These are phyloP conservation scores for Phytophthora sp. DNA, from an alignment of 352 stramenopile genomes.

Conservation along the genomic window DNA sequence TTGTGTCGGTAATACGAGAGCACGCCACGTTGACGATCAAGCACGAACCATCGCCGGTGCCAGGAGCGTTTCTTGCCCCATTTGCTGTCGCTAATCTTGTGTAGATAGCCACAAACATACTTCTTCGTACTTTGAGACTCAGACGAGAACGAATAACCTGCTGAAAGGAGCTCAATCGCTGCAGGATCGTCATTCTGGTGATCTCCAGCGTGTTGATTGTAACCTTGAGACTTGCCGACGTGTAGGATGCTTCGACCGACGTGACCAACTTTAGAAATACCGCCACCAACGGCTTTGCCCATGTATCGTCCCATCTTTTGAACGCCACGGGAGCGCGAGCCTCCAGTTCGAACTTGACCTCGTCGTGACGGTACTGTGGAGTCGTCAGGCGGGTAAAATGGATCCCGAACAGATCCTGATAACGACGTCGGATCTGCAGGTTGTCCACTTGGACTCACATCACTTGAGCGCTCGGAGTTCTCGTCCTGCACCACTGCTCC, in stretches of 20 bases:
- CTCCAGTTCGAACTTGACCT: slow-evolving; percentile 27
- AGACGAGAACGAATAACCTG: slow-evolving; percentile 73
- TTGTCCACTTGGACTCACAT: slow-evolving; percentile 21
- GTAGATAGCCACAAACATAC: slow-evolving; percentile 83
- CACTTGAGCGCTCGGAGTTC: slow-evolving; percentile 5
- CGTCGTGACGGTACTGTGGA: slow-evolving; percentile 16
- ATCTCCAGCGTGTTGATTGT: slow-evolving; percentile 21
- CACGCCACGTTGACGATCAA: slow-evolving; percentile 73
- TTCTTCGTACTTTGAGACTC: slow-evolving; percentile 82
- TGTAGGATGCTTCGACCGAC: slow-evolving; percentile 82
- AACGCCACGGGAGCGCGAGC: slow-evolving; percentile 51
- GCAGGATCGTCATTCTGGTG: slow-evolving; percentile 37
- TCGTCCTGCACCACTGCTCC: slow-evolving; percentile 33
- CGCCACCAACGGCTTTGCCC: slow-evolving; percentile 75
- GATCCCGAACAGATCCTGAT: slow-evolving; percentile 24
- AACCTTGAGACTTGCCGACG: slow-evolving; percentile 56
- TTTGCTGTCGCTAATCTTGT: slow-evolving; percentile 89
- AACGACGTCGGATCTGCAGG: slow-evolving; percentile 13
- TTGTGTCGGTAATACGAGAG: slow-evolving; percentile 88
- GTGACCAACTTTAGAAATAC: slow-evolving; percentile 81
- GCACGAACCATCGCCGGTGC: slow-evolving; percentile 87
- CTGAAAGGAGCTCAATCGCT: slow-evolving; percentile 43
- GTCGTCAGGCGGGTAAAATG: slow-evolving; percentile 30
- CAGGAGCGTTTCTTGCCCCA: slow-evolving; percentile 82
- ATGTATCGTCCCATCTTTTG: slow-evolving; percentile 83